Evolutionary conservation across 1,139 yeast genomes (phyloP), one percentile per base, ranked within the genome.

Genomic region (Kodamaea sp.): DNA sequence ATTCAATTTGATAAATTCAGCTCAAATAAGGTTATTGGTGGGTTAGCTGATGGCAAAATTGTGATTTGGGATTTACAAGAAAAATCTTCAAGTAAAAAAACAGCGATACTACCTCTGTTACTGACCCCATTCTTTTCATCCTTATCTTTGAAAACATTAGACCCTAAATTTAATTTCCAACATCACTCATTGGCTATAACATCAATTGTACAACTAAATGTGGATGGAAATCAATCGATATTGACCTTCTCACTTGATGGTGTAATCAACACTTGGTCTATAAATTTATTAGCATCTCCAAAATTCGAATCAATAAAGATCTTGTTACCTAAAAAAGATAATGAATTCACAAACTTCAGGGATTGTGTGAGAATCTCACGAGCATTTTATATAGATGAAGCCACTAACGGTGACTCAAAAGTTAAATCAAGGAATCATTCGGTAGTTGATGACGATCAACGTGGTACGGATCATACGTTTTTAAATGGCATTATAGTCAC

Each of bases 401-500:
- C 35, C 22, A 30, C 20, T 4, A 15, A 15, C 4, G 20, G 20
- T 15, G 20, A 15, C 3, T 15, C 20, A 15, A 15, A 15, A 15
- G 20, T 15, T 15, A 15, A 15, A 15, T 4, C 20, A 15, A 15
- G 20, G 8, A 27, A 20, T 10, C 22, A 27, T n/a, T 24, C 34
- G 8, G 24, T n/a, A 8, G 8, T n/a, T 11, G 20, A 15, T 15
- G 29, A 9, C 8, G 27, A 33, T 7, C 32, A 24, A 8, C 48
- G 39, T 30, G 40, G 34, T 4, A 50, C 58, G 3, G 57, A 54
- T 31, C 52, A 47, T 36, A 46, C 47, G 24, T 58, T 57, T 35
- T 47, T 63, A 29, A 52, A 73, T 23, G 57, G 57, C 29, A 51
- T 75, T n/a, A 47, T 74, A 7, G 56, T 73, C 7, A 76, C 77